Evolutionary conservation across 768 basidiomycete species (phyloP), one percentile per base, ranked within the genome.

Genomic region (Leccinum subtestaceum): DNA sequence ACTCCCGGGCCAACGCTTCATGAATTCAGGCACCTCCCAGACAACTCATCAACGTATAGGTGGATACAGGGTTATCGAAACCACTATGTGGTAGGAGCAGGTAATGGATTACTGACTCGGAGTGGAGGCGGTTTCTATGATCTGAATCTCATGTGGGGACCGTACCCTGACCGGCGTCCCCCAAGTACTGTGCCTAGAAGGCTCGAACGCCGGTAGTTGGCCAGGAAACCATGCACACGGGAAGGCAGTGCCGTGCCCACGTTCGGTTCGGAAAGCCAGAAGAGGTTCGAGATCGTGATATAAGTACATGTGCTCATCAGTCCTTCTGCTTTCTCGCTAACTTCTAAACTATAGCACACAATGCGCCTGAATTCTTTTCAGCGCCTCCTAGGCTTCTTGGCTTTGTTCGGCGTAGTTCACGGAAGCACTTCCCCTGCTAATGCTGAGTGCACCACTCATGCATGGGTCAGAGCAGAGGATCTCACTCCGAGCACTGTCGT

Each of bases 401-500:
- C 51, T 9, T 10, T 66, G 4, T 13, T 58, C 12, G 54, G 54
- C 9, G 25, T 17, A n/a, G 50, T 21, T 23, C 45, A 56, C 7
- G 48, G 56, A 19, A 7, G 10, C 2, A 4, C 8, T 32, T 3
- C 27, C 10, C 25, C 56, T 25, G 3, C 2, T 25, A 21, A n/a
- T n/a, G 19, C 51, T 3, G 48, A 53, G 19, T 65, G 65, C 40
- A 60, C 21, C 8, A 17, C n/a, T 43, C 45, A 29, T 2, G 65
- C 59, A 21, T 66, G 59, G 65, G 65, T 67, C n/a, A 61, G 62
- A 55, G 65, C 61, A 25, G 59, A 65, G 5, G 65, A 67, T 38
- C 65, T 66, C 38, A 34, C 40, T 29, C 65, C 65, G 9, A 52
- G 43, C 1, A 25, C 56, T 11, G 36, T 67, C 21, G 13, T 67